A percentile compares a stretch with the other conserved stretches of the same genome.
phyloP scores from a whole-genome alignment of 192 early-diverging fungal genomes.

The Podila minutissima region DNA sequence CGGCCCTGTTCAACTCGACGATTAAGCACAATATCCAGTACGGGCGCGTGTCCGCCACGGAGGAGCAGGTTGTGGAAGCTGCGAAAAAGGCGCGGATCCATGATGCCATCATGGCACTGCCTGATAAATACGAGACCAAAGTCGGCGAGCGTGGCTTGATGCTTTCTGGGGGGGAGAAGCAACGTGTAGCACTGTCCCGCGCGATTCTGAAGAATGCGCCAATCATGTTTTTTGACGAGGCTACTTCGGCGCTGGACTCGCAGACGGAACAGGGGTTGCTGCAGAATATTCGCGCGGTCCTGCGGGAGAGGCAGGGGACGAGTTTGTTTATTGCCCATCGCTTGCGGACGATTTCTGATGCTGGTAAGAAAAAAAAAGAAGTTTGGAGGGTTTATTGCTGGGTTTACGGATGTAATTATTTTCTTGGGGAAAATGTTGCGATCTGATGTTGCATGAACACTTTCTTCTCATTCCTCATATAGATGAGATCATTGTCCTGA shows the following conservation, averaged over 20 bases:
- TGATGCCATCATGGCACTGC: conserved; percentile 76
- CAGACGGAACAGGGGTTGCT: conserved; percentile 87
- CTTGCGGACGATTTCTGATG: conserved; percentile 84
- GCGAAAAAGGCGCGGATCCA: conserved; percentile 82
- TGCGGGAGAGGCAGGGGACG: conserved; percentile 73
- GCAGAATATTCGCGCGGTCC: conserved; percentile 80
- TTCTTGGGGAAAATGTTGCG: too few species aligned
- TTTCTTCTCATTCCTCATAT: neutral
- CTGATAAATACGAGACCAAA: conserved; percentile 83
- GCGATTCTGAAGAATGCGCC: conserved; percentile 93
- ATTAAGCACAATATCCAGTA: conserved; percentile 95
- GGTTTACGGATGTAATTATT: neutral
- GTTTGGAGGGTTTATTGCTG: neutral
- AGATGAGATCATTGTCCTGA: conserved; percentile 90
- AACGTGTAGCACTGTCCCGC: conserved; percentile 90
- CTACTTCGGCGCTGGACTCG: conserved; percentile 88
- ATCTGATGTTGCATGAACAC: neutral
- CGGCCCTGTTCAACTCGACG: conserved; percentile 92
- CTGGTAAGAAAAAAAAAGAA: conserved; percentile 44
- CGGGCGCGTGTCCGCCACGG: conserved; percentile 73
- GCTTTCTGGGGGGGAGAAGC: conserved; percentile 91
- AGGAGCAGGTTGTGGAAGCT: conserved; percentile 75
- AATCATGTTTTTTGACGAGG: conserved; percentile 93
- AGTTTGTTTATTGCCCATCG: conserved; percentile 94
- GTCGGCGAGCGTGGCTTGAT: conserved; percentile 92